Evolutionary conservation across 768 basidiomycete species (phyloP).

Genomic region (Mycena galericulata): DNA sequence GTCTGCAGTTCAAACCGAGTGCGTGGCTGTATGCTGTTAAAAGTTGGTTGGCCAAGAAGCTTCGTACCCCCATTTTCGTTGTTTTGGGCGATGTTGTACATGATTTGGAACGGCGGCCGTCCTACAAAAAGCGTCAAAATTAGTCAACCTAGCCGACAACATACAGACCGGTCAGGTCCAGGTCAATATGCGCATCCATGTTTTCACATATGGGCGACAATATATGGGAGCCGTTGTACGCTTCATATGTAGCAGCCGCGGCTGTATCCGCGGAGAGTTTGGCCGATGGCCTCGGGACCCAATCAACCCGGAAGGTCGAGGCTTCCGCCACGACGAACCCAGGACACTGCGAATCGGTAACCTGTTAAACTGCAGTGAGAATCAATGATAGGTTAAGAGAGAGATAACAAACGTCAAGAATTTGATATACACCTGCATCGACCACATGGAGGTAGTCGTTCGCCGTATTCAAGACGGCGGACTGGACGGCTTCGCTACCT

Average conservation of each 20-base stretch:
- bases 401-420: slow-evolving; percentile 67
- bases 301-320: slow-evolving; percentile 77
- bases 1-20: slow-evolving; percentile 88
- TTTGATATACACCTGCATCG: slow-evolving; percentile 81
- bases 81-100: slow-evolving; percentile 85
- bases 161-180: slow-evolving; percentile 74
- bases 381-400: neutral
- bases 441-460: slow-evolving; percentile 82
- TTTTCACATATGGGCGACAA: slow-evolving; percentile 87
- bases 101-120: slow-evolving; percentile 92
- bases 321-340: slow-evolving; percentile 74
- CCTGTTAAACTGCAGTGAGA: slow-evolving; percentile 57
- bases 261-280: slow-evolving; percentile 68
- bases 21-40: slow-evolving; percentile 86
- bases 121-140: slow-evolving; percentile 55
- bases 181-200: slow-evolving; percentile 81
- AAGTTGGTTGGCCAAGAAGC: slow-evolving; percentile 80
- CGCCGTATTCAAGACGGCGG: slow-evolving; percentile 62
- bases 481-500: slow-evolving; percentile 53
- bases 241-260: slow-evolving; percentile 61
- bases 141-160: neutral
- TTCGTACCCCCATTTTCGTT: slow-evolving; percentile 75
- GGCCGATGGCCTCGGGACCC: slow-evolving; percentile 84
- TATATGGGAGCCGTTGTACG: slow-evolving; percentile 80
- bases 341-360: slow-evolving; percentile 87